Evolutionary conservation across 495 filamentous ascomycete species (phyloP).

Genomic region (Tuber umbilicatum): DNA sequence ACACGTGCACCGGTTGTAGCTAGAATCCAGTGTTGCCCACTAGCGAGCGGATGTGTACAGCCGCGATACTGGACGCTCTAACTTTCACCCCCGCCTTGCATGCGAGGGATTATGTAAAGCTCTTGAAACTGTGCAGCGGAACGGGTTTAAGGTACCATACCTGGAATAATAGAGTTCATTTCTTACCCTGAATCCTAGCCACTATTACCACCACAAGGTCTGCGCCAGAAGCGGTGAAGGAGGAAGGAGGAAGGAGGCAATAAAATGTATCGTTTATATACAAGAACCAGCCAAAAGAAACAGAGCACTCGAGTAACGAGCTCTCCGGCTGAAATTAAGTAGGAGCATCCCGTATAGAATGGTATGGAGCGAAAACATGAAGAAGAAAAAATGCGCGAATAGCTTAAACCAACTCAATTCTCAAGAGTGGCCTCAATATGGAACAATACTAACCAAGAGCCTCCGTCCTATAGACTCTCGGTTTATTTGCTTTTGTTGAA

Average conservation of each 20-base stretch:
- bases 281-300: not conserved
- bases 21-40: not conserved
- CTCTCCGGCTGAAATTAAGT: not conserved
- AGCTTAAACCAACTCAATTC: not conserved
- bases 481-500: not conserved
- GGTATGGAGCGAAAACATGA: not conserved
- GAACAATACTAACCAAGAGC: not conserved
- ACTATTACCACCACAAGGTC: not conserved
- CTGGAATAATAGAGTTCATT: not conserved
- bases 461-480: not conserved
- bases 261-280: not conserved
- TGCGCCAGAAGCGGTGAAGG: not conserved
- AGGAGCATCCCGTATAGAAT: not conserved
- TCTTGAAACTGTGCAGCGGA: not conserved
- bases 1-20: not conserved
- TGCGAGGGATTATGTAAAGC: not conserved
- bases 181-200: not conserved
- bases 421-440: not conserved
- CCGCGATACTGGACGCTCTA: not conserved
- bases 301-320: not conserved
- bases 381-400: not conserved
- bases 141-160: not conserved
- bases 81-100: not conserved
- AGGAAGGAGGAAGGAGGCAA: not conserved
- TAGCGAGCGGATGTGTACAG: not conserved